phyloP scores from a whole-genome alignment of 2,329 filamentous ascomycete genomes.

The Venturiaceae sp. region DNA sequence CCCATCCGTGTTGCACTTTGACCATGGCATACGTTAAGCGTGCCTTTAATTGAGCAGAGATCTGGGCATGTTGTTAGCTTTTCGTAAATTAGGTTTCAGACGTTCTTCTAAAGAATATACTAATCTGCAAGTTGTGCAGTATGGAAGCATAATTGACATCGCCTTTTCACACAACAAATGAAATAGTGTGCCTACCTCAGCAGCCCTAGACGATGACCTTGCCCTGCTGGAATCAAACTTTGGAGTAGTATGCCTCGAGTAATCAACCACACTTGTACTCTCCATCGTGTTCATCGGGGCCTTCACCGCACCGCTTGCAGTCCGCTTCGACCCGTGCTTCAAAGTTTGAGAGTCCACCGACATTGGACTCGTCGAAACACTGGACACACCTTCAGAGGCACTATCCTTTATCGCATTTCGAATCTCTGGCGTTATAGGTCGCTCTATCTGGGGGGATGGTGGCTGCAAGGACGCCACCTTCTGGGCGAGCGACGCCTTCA shows the following conservation, averaged over 20 bases:
- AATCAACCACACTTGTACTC: slow-evolving; percentile 5
- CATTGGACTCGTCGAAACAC: slow-evolving; percentile 25
- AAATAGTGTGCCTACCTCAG: slow-evolving; percentile 1
- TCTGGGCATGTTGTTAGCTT: slow-evolving; percentile 31
- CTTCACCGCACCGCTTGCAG: slow-evolving; percentile 63
- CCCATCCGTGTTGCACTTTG: slow-evolving; percentile 78
- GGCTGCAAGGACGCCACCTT: not conserved
- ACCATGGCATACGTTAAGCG: slow-evolving; percentile 88
- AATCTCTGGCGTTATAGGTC: not conserved
- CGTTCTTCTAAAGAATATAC: too few relatives aligned
- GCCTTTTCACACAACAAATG: not conserved
- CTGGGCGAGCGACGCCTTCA: not conserved
- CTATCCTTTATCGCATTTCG: not conserved
- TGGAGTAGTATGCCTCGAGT: not conserved
- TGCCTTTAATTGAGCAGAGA: slow-evolving; percentile 70
- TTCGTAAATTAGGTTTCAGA: not conserved
- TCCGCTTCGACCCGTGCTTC: slow-evolving; percentile 56
- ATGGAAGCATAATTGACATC: not conserved
- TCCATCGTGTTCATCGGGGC: slow-evolving; percentile 2
- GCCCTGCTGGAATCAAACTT: not conserved
- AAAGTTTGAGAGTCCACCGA: slow-evolving; percentile 27
- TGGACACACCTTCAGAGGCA: not conserved
- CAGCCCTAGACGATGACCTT: not conserved
- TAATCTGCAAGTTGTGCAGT: too few relatives aligned
- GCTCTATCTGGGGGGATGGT: not conserved